These are phyloP conservation scores for Flaveria ramosissima DNA, from an alignment of 129 eudicot species.

Conservation along the genomic window DNA sequence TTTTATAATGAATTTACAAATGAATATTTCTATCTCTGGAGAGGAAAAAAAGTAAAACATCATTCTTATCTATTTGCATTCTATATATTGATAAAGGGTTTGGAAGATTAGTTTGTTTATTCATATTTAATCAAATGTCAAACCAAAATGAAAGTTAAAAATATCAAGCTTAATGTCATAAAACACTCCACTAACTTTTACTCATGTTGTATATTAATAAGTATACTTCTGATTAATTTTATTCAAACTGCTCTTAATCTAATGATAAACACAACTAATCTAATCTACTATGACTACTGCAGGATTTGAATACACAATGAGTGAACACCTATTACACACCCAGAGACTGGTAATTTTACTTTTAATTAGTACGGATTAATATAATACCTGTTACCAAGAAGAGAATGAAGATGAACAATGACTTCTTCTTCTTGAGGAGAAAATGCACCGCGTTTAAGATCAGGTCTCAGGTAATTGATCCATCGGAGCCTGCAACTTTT, in stretches of 20 bases:
- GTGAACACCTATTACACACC: no score
- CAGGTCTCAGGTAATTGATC: conserved; percentile 89
- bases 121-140: neutral
- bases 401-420: conserved; percentile 82
- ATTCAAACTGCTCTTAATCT: no score
- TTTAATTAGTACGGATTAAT: neutral
- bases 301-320: no score
- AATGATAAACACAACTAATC: no score
- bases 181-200: neutral
- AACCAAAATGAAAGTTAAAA: neutral
- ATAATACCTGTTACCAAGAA: conserved; percentile 83
- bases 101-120: neutral
- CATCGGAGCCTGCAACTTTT: conserved; percentile 86
- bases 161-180: neutral
- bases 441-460: conserved; percentile 89
- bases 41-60: neutral
- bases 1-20: no score
- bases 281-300: no score
- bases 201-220: neutral
- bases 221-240: no score
- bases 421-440: conserved; percentile 89
- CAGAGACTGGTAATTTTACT: neutral
- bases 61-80: no score
- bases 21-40: neutral
- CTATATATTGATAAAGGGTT: neutral